Base-by-base conservation (phyloP, 2,329 filamentous ascomycete species). In the Aspergillus fumigatiaffinis region DNA sequence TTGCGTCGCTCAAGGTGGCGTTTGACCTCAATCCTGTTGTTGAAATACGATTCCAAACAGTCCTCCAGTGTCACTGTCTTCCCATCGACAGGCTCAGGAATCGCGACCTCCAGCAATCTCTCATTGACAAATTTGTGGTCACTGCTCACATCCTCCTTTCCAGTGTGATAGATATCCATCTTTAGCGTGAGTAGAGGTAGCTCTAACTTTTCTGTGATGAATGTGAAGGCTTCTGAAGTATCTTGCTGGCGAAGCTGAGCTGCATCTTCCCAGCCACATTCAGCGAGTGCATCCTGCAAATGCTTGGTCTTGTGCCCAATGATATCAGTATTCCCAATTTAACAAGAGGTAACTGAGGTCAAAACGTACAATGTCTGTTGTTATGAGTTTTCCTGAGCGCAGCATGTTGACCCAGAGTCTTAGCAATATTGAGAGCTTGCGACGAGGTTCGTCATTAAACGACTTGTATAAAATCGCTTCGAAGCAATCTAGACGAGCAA, bases 101-200 rank as follows among this genome's bases (percentile, higher is more conserved):
- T 90, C 0, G 92, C 92, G 44, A 99, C 85, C 68, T 97, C 94
- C 6, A 99, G 80, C 23, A 97, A 77, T 53, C 94, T 83, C 75
- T 99, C 94, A 64, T 96, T 93, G 53, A 97, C 87, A 56, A 96
- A 91, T 71, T 95, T 96, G 78, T 97, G 93, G 68, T 99, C 94
- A 63, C 95, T 92, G 44, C 86, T 85, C 51, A 89, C 88, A 60
- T 88, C 85, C 66, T 90, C 88, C 68, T 90, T 91, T 14, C 93
- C 94, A 25, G 91, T 90, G 68, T 97, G 94, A 65, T 93, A 97
- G 14, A 97, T 86, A 70, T 97, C 92, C 79, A 97, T 93, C 71
- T 96, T 95, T 41, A 97, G 76, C 0, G 92, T 92, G 26, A 97
- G 82, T 1, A 97, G 80, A 6, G 94, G 94, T 17, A 97, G 76